phyloP scores from a whole-genome alignment of 495 filamentous ascomycete genomes.

The Penicillium atrosanguineum region DNA sequence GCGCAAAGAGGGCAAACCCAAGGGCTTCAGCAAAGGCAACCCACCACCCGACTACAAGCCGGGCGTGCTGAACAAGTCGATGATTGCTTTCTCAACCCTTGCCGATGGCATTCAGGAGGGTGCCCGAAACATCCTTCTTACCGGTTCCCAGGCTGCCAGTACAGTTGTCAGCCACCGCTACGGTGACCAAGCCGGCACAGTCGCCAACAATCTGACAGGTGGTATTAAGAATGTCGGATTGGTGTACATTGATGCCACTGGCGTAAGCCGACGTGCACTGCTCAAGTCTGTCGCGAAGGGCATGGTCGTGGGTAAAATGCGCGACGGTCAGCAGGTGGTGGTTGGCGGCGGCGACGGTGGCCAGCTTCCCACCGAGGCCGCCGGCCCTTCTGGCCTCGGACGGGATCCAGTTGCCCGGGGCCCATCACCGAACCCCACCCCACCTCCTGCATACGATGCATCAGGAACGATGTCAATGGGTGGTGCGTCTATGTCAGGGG shows the following conservation, averaged over 20 bases:
- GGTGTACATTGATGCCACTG: conserved; percentile 96
- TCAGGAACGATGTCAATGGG: conserved; percentile 35
- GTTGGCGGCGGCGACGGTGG: conserved; percentile 81
- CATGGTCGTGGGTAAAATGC: conserved; percentile 92
- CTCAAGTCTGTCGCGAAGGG: conserved; percentile 94
- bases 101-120: conserved; percentile 90
- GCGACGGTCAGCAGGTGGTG: conserved; percentile 77
- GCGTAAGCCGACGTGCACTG: conserved; percentile 82
- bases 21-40: conserved; percentile 58
- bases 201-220: conserved; percentile 71
- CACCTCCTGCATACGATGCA: conserved; percentile 44
- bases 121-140: conserved; percentile 68
- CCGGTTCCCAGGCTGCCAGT: conserved; percentile 71
- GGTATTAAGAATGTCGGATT: conserved; percentile 93
- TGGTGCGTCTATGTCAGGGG: conserved; percentile 31
- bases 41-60: conserved; percentile 71
- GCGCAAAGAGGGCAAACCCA: conserved; percentile 56
- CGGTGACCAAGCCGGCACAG: conserved; percentile 74
- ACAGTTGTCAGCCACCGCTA: conserved; percentile 81
- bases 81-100: conserved; percentile 96
- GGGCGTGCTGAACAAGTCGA: conserved; percentile 85
- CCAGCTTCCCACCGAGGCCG: conserved; percentile 33
- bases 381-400: conserved; percentile 16
- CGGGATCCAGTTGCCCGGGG: conserved; percentile 28
- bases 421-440: conserved; percentile 33